These are phyloP conservation scores for Podospora fimiseda DNA, from an alignment of 495 filamentous ascomycete species.

Conservation along the genomic window DNA sequence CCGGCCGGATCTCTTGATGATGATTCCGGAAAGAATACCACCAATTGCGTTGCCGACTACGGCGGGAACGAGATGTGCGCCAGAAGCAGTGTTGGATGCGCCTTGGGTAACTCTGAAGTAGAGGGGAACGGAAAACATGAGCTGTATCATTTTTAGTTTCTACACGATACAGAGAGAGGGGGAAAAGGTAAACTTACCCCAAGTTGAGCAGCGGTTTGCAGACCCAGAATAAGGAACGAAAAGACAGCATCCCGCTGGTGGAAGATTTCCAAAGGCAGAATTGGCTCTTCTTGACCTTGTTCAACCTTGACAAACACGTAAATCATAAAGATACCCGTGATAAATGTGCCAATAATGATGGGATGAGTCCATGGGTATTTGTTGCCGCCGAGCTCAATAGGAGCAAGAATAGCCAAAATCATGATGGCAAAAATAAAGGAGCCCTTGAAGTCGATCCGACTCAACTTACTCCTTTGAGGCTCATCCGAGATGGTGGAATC, in stretches of 20 bases:
- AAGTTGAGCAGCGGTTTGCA: constrained; percentile 54
- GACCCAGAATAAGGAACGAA: constrained; percentile 46
- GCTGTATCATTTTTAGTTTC: constrained; percentile 15
- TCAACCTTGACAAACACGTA: constrained; percentile 47
- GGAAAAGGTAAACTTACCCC: constrained; percentile 37
- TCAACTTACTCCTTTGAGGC: constrained; percentile 24
- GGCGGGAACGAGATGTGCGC: constrained; percentile 57
- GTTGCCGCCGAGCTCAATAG: constrained; percentile 55
- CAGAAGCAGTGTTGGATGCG: constrained; percentile 50
- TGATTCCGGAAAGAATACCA: constrained; percentile 50
- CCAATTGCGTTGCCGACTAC: constrained; percentile 61
- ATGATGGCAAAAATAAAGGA: constrained; percentile 42
- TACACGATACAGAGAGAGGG: constrained; percentile 17
- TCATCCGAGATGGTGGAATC: neutral
- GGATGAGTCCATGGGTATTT: constrained; percentile 52
- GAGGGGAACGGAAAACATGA: constrained; percentile 57
- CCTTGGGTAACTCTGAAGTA: constrained; percentile 62
- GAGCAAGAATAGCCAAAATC: constrained; percentile 44
- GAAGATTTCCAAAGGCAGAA: constrained; percentile 55
- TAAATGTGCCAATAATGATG: constrained; percentile 32
- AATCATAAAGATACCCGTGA: constrained; percentile 30
- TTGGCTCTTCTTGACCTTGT: constrained; percentile 50
- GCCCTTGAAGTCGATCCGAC: constrained; percentile 56
- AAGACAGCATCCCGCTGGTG: constrained; percentile 47
- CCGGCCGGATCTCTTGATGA: constrained; percentile 49